phyloP scores from a whole-genome alignment of 75 land plant species.

The Picea sitchensis region DNA sequence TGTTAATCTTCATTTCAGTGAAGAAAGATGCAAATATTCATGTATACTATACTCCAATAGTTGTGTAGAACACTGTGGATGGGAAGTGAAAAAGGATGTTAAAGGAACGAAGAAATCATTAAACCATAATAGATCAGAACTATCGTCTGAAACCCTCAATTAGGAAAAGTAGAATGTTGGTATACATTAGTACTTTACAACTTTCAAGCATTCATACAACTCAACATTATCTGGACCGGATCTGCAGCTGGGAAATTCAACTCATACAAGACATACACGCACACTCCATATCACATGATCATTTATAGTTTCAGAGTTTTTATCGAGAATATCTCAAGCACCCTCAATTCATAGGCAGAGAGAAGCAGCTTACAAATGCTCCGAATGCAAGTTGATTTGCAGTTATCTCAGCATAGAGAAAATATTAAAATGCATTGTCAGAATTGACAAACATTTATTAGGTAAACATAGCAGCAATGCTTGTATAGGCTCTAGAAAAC shows the following conservation, averaged over 20 bases:
- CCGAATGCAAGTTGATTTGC: conserved; percentile 99
- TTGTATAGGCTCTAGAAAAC: not conserved
- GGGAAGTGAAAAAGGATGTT: no score
- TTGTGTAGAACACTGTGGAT: no score
- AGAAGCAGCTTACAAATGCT: conserved; percentile 77
- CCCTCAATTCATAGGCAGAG: not conserved
- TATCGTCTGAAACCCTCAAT: no score
- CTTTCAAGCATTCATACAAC: no score
- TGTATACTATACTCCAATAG: no score
- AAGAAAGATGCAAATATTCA: no score
- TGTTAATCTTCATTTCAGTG: not conserved
- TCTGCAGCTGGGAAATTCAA: not conserved
- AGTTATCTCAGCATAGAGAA: conserved; percentile 62
- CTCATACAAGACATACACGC: no score
- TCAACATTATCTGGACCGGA: no score
- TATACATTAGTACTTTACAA: no score
- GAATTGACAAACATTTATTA: not conserved
- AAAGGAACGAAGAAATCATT: no score
- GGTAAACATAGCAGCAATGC: not conserved
- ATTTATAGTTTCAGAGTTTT: not conserved
- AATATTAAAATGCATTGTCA: not conserved
- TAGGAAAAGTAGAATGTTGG: no score
- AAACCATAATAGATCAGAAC: no score
- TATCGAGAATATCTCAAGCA: not conserved
- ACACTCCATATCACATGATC: not conserved